Evolutionary conservation across 73 alveolate species (phyloP).

Genomic region (Paramecium pentaurelia): DNA sequence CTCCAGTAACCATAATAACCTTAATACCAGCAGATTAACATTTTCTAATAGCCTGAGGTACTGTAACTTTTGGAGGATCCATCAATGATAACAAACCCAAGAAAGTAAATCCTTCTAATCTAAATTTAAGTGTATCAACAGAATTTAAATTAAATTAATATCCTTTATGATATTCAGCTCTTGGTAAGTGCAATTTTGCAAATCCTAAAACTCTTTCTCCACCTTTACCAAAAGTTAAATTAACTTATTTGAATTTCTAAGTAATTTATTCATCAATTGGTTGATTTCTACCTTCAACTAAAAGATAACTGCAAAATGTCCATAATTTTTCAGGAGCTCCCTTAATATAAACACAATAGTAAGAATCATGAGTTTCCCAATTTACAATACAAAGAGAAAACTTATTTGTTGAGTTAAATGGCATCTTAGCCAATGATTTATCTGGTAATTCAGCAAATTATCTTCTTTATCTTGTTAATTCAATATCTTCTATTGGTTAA

Average conservation of each 20-base stretch:
- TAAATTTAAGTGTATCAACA: conserved; percentile 69
- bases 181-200: conserved; percentile 60
- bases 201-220: conserved; percentile 87
- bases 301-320: conserved; percentile 36
- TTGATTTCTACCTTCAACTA: not conserved
- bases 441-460: conserved; percentile 39
- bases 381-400: conserved; percentile 45
- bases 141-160: conserved; percentile 50
- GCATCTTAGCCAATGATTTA: conserved; percentile 44
- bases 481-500: conserved; percentile 75
- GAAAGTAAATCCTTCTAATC: conserved; percentile 72
- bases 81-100: conserved; percentile 88
- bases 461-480: conserved; percentile 60
- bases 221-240: conserved; percentile 66
- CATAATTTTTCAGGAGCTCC: conserved; percentile 96
- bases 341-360: conserved; percentile 74
- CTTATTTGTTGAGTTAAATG: conserved; percentile 45
- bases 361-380: conserved; percentile 40
- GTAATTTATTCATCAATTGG: conserved; percentile 43
- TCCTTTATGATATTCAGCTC: conserved; percentile 58
- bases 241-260: conserved; percentile 62
- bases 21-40: conserved; percentile 93
- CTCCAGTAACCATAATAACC: conserved; percentile 98
- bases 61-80: conserved; percentile 96
- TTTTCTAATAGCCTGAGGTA: conserved; percentile 69